Conservation (phyloP, 306 rosid genomes). For the Trifolium subterraneum region DNA sequence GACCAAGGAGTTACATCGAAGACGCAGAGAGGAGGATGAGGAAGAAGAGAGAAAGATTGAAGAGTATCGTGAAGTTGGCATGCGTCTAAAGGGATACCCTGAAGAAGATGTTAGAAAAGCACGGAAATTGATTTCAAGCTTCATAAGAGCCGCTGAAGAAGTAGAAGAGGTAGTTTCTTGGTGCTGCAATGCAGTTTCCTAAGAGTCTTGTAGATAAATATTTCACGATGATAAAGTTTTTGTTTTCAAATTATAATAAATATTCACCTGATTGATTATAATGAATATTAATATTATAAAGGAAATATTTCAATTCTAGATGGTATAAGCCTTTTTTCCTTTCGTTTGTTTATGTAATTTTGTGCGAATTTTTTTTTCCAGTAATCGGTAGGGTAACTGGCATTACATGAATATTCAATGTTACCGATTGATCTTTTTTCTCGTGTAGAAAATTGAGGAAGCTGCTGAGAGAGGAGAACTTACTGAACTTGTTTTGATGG, state of each 20-base stretch:
- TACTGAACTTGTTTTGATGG: constrained; percentile 89
- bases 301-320: constrained; percentile 7
- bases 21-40: constrained; percentile 73
- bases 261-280: no score
- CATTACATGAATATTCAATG: background rate
- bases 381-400: background rate
- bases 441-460: constrained; percentile 85
- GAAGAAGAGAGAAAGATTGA: constrained; percentile 81
- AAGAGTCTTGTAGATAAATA: background rate
- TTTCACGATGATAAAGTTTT: constrained; percentile 7
- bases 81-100: constrained; percentile 80
- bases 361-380: background rate
- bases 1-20: constrained; percentile 66
- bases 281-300: no score
- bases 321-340: background rate
- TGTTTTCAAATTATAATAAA: constrained; percentile 24
- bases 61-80: constrained; percentile 86
- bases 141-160: constrained; percentile 82
- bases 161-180: constrained; percentile 80
- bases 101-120: constrained; percentile 83
- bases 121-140: constrained; percentile 74
- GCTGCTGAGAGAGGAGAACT: constrained; percentile 96
- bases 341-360: constrained; percentile 13
- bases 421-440: constrained; percentile 21
- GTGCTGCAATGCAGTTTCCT: background rate